Percentiles rank a stretch among this genome's conserved stretches.
Conservation (phyloP, 257 asterid genomes). For the Orobanche coerulescens region DNA sequence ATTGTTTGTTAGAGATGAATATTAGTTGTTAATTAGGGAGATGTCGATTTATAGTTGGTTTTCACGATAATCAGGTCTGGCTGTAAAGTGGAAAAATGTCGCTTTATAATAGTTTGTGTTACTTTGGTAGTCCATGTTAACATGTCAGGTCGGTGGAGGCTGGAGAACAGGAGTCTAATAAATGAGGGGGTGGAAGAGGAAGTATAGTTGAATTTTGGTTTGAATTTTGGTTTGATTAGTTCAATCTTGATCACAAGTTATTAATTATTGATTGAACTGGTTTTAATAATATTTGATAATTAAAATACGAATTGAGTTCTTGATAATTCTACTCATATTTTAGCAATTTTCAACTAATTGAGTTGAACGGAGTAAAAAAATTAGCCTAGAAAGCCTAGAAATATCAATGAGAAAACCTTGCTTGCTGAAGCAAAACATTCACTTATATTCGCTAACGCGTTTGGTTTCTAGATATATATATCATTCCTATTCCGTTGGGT, state of each 20-base stretch:
- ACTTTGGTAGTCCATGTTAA: constrained; percentile 20
- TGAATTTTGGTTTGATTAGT: not conserved
- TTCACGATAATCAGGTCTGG: constrained; percentile 10
- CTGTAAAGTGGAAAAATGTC: constrained; percentile 18
- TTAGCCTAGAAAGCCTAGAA: not conserved
- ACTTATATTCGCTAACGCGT: not conserved
- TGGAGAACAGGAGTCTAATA: constrained; percentile 5
- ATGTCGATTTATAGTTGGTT: constrained; percentile 14
- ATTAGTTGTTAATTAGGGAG: constrained; percentile 16
- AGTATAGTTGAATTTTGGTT: not conserved
- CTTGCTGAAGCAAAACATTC: not conserved
- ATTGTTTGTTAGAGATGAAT: constrained; percentile 3
- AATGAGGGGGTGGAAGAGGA: not conserved
- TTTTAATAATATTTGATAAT: not conserved
- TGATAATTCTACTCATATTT: too few relatives aligned
- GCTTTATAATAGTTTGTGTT: constrained; percentile 28
- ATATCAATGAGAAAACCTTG: not conserved
- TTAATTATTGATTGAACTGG: too few relatives aligned
- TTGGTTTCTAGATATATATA: not conserved
- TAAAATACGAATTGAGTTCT: too few relatives aligned
- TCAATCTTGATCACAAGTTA: too few relatives aligned
- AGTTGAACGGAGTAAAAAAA: too few relatives aligned
- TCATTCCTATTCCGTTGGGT: not conserved
- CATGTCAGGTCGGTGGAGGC: constrained; percentile 19
- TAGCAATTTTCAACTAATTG: too few relatives aligned